Evolutionary conservation across 2,329 filamentous ascomycete species (phyloP).

Genomic region (Calonectria hongkongensis): DNA sequence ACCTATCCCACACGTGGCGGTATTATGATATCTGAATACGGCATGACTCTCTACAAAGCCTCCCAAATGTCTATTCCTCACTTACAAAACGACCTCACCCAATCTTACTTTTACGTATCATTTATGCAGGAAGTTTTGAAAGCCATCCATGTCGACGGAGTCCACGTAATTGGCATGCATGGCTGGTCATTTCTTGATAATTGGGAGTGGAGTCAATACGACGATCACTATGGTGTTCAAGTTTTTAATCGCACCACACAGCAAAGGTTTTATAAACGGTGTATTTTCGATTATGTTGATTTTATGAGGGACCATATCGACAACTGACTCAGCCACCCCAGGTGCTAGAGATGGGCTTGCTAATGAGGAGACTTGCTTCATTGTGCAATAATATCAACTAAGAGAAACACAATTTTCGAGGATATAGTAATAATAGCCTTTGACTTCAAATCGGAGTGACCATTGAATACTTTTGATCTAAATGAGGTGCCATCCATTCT

Average conservation of each 20-base stretch:
- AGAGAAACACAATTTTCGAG: too few relatives aligned
- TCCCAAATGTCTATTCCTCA: neutral
- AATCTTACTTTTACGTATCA: conserved; percentile 6
- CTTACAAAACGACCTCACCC: neutral
- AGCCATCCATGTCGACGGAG: neutral
- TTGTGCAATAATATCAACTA: too few relatives aligned
- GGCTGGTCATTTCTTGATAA: conserved; percentile 19
- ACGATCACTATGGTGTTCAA: conserved; percentile 11
- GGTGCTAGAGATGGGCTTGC: too few relatives aligned
- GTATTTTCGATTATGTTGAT: conserved; percentile 8
- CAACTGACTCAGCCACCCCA: neutral
- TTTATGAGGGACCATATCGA: neutral
- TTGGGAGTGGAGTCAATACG: conserved; percentile 20
- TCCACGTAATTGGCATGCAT: neutral
- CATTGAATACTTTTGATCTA: too few relatives aligned
- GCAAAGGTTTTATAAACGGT: conserved; percentile 10
- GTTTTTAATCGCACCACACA: conserved; percentile 1
- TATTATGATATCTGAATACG: conserved; percentile 10
- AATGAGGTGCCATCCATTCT: too few relatives aligned
- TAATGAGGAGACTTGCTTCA: too few relatives aligned
- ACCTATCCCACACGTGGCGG: neutral
- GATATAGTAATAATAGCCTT: too few relatives aligned
- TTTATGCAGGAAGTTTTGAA: conserved; percentile 19
- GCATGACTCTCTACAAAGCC: conserved; percentile 9
- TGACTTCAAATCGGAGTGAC: too few relatives aligned